Percentiles rank a stretch among this genome's conserved stretches.
These are phyloP conservation scores for Lactuca saligna DNA, from an alignment of 129 eudicot species.

Conservation along the genomic window DNA sequence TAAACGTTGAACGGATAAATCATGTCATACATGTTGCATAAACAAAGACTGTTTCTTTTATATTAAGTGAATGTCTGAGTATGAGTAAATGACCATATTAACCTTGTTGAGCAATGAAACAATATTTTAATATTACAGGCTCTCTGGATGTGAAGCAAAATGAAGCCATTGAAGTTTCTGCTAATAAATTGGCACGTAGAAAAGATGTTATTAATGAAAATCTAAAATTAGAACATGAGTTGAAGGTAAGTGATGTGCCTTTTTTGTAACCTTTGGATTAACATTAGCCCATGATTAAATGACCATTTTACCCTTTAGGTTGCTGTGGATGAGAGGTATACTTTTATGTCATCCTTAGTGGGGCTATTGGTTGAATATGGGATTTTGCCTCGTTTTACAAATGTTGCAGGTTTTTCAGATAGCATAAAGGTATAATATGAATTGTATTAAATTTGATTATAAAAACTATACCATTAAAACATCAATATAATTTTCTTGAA, in stretches of 20 bases:
- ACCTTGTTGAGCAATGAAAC: neutral
- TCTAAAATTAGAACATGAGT: conserved; percentile 63
- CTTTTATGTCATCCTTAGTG: conserved; percentile 75
- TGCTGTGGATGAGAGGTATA: conserved; percentile 79
- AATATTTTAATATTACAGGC: conserved; percentile 41
- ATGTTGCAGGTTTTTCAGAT: conserved; percentile 74
- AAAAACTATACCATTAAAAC: neutral
- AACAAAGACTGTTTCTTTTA: no score
- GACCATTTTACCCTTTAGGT: conserved; percentile 38
- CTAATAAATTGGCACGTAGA: conserved; percentile 75
- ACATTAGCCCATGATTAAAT: neutral
- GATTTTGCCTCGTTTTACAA: conserved; percentile 72
- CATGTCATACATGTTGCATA: no score
- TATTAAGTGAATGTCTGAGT: no score
- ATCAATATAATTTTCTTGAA: no score
- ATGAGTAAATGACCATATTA: no score
- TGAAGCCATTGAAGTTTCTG: conserved; percentile 75
- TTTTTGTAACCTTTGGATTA: conserved; percentile 1
- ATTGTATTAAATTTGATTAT: neutral
- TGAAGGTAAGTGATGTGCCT: conserved; percentile 57
- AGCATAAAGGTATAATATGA: conserved; percentile 62
- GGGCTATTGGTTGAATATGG: conserved; percentile 81
- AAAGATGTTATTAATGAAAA: conserved; percentile 86
- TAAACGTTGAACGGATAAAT: no score
- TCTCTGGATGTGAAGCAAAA: conserved; percentile 74